phyloP scores from a whole-genome alignment of 352 stramenopile species.

The Phytophthora palmivora region DNA sequence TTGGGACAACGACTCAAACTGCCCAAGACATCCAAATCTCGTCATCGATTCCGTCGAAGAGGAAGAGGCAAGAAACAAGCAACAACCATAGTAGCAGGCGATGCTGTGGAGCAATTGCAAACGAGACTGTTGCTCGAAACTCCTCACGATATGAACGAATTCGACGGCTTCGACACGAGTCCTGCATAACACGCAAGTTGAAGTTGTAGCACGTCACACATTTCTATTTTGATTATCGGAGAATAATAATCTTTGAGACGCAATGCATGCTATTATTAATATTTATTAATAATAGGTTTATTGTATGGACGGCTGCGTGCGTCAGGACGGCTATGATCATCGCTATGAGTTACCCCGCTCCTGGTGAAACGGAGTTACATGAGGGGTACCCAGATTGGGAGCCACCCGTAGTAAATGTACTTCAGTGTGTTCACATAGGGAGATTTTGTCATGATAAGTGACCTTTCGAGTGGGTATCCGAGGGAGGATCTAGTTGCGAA shows the following conservation, averaged over 20 bases:
- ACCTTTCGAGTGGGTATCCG: too few species aligned
- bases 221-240: background rate
- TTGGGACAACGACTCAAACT: constrained; percentile 59
- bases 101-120: constrained; percentile 43
- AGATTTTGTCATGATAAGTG: too few species aligned
- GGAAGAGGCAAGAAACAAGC: constrained; percentile 34
- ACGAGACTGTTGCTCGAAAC: constrained; percentile 55
- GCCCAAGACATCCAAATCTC: constrained; percentile 43
- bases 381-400: too few species aligned
- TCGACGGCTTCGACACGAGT: constrained; percentile 50
- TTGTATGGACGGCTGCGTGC: constrained; percentile 52
- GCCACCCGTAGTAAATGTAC: too few species aligned
- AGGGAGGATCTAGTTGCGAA: too few species aligned
- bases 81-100: constrained; percentile 12
- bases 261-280: constrained; percentile 61
- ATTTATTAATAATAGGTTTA: too few species aligned
- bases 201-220: constrained; percentile 1
- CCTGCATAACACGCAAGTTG: constrained; percentile 9
- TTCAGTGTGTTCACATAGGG: too few species aligned
- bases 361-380: too few species aligned
- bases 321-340: constrained; percentile 72
- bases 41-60: constrained; percentile 48
- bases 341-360: constrained; percentile 77
- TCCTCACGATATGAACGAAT: constrained; percentile 44
- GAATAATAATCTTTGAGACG: constrained; percentile 25